These are phyloP conservation scores for Penicillium polonicum DNA, from an alignment of 2,329 filamentous ascomycete species.

Conservation along the genomic window DNA sequence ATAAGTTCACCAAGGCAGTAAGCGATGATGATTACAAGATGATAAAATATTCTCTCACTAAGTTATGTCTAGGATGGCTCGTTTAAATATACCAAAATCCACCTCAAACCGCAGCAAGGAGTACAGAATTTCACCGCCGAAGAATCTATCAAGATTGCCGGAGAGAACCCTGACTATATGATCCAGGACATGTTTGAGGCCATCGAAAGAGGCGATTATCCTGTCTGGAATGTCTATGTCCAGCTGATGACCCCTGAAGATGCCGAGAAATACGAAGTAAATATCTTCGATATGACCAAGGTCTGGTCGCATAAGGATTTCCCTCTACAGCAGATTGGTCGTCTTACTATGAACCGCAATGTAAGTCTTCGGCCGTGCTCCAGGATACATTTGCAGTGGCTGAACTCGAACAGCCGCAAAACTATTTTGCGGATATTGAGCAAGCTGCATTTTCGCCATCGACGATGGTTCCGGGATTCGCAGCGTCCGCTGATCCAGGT, in stretches of 20 bases:
- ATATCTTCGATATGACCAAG: conserved; percentile 81
- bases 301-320: conserved; percentile 74
- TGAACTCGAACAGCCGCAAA: conserved; percentile 40
- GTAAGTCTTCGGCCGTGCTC: conserved; percentile 36
- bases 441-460: conserved; percentile 66
- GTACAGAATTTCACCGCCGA: conserved; percentile 58
- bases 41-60: background rate
- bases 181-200: conserved; percentile 71
- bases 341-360: conserved; percentile 73
- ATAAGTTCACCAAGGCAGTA: conserved; percentile 59
- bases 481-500: conserved; percentile 61
- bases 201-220: conserved; percentile 67
- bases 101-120: conserved; percentile 37
- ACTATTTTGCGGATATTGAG: conserved; percentile 67
- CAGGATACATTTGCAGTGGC: background rate
- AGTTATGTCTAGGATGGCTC: conserved; percentile 49
- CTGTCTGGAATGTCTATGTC: conserved; percentile 76
- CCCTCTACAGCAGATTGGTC: conserved; percentile 72
- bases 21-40: background rate
- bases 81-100: conserved; percentile 63
- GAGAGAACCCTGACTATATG: conserved; percentile 75
- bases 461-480: conserved; percentile 63
- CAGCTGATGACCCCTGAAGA: conserved; percentile 68
- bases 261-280: conserved; percentile 75
- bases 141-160: conserved; percentile 69